Evolutionary conservation across 331 rosid species (phyloP).

Genomic region (Acacia pycnantha): DNA sequence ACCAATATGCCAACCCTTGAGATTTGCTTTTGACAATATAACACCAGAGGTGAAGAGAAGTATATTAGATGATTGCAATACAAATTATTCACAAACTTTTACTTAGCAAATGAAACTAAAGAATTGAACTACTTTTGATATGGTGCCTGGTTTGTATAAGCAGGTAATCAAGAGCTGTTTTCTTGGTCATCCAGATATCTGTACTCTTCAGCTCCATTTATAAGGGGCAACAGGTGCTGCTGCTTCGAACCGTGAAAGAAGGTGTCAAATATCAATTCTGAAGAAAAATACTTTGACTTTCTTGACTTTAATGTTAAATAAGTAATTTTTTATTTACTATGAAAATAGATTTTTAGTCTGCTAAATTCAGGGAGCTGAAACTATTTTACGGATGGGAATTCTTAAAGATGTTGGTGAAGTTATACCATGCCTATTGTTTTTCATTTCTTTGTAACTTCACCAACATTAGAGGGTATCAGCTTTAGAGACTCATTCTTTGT

Average conservation of each 20-base stretch:
- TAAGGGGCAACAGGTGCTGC: not conserved
- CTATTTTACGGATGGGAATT: not conserved
- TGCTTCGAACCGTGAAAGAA: not conserved
- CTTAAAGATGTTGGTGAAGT: not conserved
- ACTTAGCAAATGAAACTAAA: not conserved
- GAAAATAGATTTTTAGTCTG: not conserved
- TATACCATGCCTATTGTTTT: not conserved
- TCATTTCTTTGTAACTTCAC: not conserved
- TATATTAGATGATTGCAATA: not conserved
- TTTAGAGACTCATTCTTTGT: not conserved
- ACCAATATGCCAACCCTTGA: no score
- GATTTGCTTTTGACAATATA: not conserved
- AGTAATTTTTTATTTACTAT: not conserved
- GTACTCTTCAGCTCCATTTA: not conserved
- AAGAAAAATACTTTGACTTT: not conserved
- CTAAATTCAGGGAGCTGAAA: not conserved
- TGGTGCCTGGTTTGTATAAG: not conserved
- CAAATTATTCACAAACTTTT: no score
- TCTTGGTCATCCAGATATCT: not conserved
- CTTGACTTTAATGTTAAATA: not conserved
- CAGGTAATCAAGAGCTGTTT: not conserved
- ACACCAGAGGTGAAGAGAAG: not conserved
- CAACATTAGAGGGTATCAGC: not conserved
- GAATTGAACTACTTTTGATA: not conserved
- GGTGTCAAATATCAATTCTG: not conserved